phyloP scores from a whole-genome alignment of 1,284 basidiomycete species.

The Ceraceosorus guamensis region DNA sequence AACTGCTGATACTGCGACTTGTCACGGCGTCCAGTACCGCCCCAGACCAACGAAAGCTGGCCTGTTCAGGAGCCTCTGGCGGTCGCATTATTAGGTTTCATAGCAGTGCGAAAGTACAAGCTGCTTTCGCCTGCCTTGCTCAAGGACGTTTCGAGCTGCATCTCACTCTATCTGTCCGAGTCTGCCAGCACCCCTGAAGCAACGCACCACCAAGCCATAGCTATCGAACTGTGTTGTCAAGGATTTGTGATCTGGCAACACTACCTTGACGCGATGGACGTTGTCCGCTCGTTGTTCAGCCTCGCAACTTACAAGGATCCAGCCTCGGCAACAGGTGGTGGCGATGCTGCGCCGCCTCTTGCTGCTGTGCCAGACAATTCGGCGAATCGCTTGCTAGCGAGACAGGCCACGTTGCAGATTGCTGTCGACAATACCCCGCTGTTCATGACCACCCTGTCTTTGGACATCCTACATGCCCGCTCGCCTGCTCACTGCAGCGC shows the following conservation, averaged over 20 bases:
- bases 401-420: slow-evolving; percentile 74
- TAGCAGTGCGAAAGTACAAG: slow-evolving; percentile 73
- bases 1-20: too few relatives aligned
- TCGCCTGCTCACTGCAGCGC: slow-evolving; percentile 72
- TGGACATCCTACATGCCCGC: slow-evolving; percentile 79
- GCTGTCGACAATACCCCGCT: slow-evolving; percentile 75
- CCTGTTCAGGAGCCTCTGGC: slow-evolving; percentile 48
- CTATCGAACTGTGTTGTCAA: slow-evolving; percentile 78
- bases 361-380: too few relatives aligned
- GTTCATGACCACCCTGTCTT: slow-evolving; percentile 87
- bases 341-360: too few relatives aligned
- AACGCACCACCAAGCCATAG: slow-evolving; percentile 62
- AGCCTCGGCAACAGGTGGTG: too few relatives aligned
- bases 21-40: too few relatives aligned
- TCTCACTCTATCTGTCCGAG: slow-evolving; percentile 70
- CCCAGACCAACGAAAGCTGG: too few relatives aligned
- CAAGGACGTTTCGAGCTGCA: slow-evolving; percentile 73
- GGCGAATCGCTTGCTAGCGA: slow-evolving; percentile 52
- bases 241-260: slow-evolving; percentile 92
- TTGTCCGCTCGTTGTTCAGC: slow-evolving; percentile 75
- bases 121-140: slow-evolving; percentile 67
- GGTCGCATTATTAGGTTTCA: slow-evolving; percentile 50
- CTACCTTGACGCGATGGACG: slow-evolving; percentile 81
- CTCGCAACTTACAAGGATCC: slow-evolving; percentile 58
- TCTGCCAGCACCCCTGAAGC: too few relatives aligned